Percentiles rank a stretch among this genome's conserved stretches.
Conservation (phyloP, 257 asterid species). For the Nyctanthes arbortristis region DNA sequence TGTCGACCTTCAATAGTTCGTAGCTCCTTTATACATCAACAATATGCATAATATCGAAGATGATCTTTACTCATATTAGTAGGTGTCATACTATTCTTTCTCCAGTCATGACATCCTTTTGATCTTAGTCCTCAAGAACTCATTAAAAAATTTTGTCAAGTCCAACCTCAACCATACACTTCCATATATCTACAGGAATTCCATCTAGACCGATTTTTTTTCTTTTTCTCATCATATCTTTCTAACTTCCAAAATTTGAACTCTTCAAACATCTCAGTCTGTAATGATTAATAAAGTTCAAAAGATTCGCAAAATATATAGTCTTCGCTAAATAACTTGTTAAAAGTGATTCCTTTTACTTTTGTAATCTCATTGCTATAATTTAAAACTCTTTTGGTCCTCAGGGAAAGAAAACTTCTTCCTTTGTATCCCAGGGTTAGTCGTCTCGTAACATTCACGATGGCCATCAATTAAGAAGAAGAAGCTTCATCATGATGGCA, state of each 20-base stretch:
- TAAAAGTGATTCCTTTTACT: background rate
- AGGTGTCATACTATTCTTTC: background rate
- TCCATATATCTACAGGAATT: background rate
- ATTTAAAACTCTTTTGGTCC: background rate
- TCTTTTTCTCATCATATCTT: background rate
- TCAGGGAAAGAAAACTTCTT: background rate
- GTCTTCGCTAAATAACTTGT: background rate
- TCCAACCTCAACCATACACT: background rate
- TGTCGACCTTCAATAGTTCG: no score
- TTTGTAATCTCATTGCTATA: background rate
- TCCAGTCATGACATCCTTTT: background rate
- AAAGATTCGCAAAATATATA: background rate
- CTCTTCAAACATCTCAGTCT: background rate
- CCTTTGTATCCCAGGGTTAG: background rate
- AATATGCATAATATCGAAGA: background rate
- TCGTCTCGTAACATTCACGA: background rate
- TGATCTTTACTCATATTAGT: background rate
- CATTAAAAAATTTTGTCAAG: background rate
- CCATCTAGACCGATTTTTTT: background rate
- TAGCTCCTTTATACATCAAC: background rate
- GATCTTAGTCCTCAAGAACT: background rate
- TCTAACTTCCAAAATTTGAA: background rate
- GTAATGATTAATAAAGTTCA: background rate
- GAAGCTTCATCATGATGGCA: background rate
- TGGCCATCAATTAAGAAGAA: background rate